Evolutionary conservation across 2,329 filamentous ascomycete species (phyloP), one percentile per base, ranked within the genome.

Genomic region (Hypocrella siamensis): DNA sequence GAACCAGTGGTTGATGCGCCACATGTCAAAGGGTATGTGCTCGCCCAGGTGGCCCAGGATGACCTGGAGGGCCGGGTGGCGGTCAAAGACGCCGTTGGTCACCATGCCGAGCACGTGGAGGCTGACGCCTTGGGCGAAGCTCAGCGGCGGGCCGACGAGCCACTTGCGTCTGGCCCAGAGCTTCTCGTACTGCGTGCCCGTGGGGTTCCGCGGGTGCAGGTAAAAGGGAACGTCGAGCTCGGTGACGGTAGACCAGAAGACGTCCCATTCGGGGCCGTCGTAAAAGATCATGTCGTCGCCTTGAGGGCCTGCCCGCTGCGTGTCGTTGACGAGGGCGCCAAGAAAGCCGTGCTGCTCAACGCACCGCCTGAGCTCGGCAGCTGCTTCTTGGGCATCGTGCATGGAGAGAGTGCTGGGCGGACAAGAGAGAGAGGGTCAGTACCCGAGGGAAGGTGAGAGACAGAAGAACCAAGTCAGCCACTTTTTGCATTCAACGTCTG

Each of bases 161-260:
- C 63, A 76, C 44, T 65, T 65, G 16, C 70, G 59, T 41, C 72
- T 58, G 2, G 63, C 63, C 58, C 64, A 76, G 17, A 74, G 59
- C 43, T 68, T 68, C 4, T 75, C 66, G 41, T 67, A 56, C 33
- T 72, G 60, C 14, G 56, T 58, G 6, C 69, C 70, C 0, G 65
- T 67, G 2, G 73, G 68, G 39, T 65, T 63, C 30, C 65, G 57
- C 0, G 72, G 74, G 46, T 79, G 74, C 1, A 79, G 56, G 42
- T 78, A 79, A 30, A 79, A 60, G 0, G 73, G 72, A 0, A 76
- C 71, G 35, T 76, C 67, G 1, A 79, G 62, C 27, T 75, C 66
- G 2, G 58, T 59, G 7, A 65, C 60, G 0, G 62, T 64, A 10
- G 57, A 44, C 73, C 73, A 78, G 58, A 79, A 77, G 16, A 63